Base-by-base conservation (phyloP, 768 basidiomycete genomes). In the Hydnomerulius pinastri region DNA sequence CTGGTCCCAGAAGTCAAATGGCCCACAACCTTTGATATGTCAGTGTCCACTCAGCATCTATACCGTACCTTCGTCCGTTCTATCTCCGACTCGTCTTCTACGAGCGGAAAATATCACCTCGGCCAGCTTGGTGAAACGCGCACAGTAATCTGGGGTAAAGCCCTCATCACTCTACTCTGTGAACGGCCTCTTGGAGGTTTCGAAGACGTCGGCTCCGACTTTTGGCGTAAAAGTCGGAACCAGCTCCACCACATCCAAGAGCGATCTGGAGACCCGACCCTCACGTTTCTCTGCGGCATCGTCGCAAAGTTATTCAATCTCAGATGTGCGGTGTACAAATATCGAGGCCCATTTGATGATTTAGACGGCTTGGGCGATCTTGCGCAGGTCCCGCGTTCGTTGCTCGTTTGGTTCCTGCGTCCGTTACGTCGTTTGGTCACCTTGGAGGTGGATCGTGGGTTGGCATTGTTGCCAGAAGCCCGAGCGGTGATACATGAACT, bases 1-100 rank as follows among this genome's bases (percentile, higher is more conserved):
- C 33, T 53, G 21, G 51, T 53, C n/a, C 46, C 48, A 7, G 48
- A 50, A 6, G 33, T 49, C n/a, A 38, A 53, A 27, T 53, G 47
- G 51, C 48, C 51, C 18, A 13, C 27, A 12, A 37, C 23, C 23
- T 25, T 53, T 20, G 48, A 53, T 42, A 11, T 53, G 5, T 53
- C 47, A 12, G 39, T 29, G 11, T n/a, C 29, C 15, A 36, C 37
- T 17, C 33, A 46, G 17, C 49, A 48, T 37, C 28, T 52, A 21
- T 36, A 45, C 37, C 48, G 48, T n/a, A 39, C 51, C n/a, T 52
- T 52, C 28, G 17, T 41, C 5, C 18, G 38, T 39, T 50, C 48
- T 27, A 38, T 52, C 24, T 49, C 37, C 27, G 40, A 49, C 20
- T 25, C 46, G 17, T 20, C 51, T 10, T 32, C 23, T 30, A 38